Percentiles rank a stretch among this genome's conserved stretches.
Evolutionary conservation across 2,329 filamentous ascomycete species (phyloP).

Genomic region (Colletotrichum salicis): DNA sequence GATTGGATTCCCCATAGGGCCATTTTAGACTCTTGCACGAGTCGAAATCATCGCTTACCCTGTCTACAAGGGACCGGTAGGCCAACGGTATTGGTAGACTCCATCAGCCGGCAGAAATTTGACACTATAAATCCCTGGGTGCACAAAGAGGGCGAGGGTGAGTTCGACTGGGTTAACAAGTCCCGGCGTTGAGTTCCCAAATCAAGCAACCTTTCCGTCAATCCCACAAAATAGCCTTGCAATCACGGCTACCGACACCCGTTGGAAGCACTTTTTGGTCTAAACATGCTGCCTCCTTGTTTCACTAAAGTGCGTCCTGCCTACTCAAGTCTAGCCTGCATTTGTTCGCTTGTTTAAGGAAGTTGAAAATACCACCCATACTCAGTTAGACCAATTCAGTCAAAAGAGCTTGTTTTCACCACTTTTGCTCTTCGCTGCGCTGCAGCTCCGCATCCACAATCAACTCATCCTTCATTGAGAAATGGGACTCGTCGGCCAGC

Average conservation of each 20-base stretch:
- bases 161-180: no score
- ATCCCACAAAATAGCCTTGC: constrained; percentile 7
- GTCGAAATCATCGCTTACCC: no score
- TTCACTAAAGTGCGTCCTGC: constrained; percentile 10
- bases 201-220: neutral
- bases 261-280: constrained; percentile 3
- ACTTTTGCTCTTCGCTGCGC: neutral
- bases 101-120: no score
- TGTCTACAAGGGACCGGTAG: no score
- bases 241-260: constrained; percentile 8
- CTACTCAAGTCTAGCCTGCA: constrained; percentile 8
- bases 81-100: no score
- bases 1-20: no score
- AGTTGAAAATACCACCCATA: neutral
- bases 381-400: neutral
- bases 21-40: no score
- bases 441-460: neutral
- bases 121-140: no score
- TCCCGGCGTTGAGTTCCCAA: neutral
- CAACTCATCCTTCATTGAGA: neutral
- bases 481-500: neutral
- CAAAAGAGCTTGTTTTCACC: constrained; percentile 18
- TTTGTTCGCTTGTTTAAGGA: neutral
- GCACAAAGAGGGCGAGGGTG: no score
- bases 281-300: constrained; percentile 11